phyloP scores from a whole-genome alignment of 441 rosid genomes.

The Gossypium schwendimanii region DNA sequence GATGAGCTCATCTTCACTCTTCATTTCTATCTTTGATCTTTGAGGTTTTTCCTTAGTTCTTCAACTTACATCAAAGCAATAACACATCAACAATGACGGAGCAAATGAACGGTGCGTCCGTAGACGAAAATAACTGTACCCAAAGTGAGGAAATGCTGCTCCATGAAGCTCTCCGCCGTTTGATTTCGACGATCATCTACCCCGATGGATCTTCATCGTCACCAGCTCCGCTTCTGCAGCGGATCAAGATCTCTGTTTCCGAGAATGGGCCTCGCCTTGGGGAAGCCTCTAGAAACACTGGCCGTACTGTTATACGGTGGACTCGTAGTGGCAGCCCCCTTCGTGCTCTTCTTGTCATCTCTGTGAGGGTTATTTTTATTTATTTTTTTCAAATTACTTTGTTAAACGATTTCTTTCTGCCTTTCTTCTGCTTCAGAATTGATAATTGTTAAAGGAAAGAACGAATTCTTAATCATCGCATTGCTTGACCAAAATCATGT shows the following conservation, averaged over 20 bases:
- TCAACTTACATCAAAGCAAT: background rate
- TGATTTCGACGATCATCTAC: slow-evolving; percentile 38
- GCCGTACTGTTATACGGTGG: slow-evolving; percentile 51
- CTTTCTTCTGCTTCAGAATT: background rate
- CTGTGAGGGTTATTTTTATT: slow-evolving; percentile 37
- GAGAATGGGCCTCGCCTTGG: slow-evolving; percentile 48
- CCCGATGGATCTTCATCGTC: slow-evolving; percentile 29
- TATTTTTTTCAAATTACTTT: background rate
- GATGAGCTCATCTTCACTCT: background rate
- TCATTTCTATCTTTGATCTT: background rate
- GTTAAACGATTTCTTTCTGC: background rate
- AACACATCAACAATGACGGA: slow-evolving; percentile 10
- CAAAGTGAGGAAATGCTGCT: slow-evolving; percentile 35
- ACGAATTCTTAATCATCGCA: background rate
- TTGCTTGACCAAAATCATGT: background rate
- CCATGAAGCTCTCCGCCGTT: slow-evolving; percentile 33
- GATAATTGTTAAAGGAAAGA: background rate
- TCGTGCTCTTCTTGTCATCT: slow-evolving; percentile 73
- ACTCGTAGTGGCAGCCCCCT: slow-evolving; percentile 67
- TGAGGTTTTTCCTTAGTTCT: background rate
- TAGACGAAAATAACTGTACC: background rate
- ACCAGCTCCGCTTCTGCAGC: slow-evolving; percentile 37
- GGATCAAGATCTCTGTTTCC: slow-evolving; percentile 39
- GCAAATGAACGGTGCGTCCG: slow-evolving; percentile 24
- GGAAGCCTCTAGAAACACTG: slow-evolving; percentile 46